Evolutionary conservation across 768 basidiomycete species (phyloP), one percentile per base, ranked within the genome.

Genomic region (Psilocybe subaeruginosa): DNA sequence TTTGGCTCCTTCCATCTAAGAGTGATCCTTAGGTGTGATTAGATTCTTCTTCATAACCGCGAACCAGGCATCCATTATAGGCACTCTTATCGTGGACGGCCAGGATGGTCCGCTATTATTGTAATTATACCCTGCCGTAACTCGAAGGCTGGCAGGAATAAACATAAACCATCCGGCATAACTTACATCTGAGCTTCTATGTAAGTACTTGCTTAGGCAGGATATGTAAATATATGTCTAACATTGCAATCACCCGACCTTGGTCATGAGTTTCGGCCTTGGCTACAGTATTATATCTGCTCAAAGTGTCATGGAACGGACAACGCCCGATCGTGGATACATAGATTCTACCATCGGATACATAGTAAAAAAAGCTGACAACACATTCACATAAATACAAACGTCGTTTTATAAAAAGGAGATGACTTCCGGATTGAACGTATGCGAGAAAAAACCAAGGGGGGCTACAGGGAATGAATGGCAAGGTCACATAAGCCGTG

Each of bases 311-410:
- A 46, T 19, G 31, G 54, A 45, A 55, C 37, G 45, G 47, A 31
- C 27, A 45, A 56, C 30, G 29, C 59, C 60, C 60, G 62, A 66
- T 66, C 65, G 65, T 62, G 62, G 64, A 61, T 45, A 53, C 41
- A 57, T 49, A 64, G 50, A 56, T 46, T 54, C 58, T 52, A 56
- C 58, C 37, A 59, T 55, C 46, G 49, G 59, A 47, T 43, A 61
- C 46, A 46, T 61, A 59, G 56, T 59, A 46, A 49, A 47, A 51
- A 51, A 35, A 37, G 30, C 23, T 49, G 53, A 61, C 53, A 64
- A 61, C 60, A 64, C 56, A 64, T 41, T 58, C 45, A 58, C 64
- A 64, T 58, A 64, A 56, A 64, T 61, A 64, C 57, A 64, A 54
- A 57, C 30, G 43, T 49, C 41, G 35, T 47, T 58, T 58, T 56